Evolutionary conservation across 306 rosid species (phyloP), one percentile per base, ranked within the genome.

Genomic region (Begonia loranthoides): DNA sequence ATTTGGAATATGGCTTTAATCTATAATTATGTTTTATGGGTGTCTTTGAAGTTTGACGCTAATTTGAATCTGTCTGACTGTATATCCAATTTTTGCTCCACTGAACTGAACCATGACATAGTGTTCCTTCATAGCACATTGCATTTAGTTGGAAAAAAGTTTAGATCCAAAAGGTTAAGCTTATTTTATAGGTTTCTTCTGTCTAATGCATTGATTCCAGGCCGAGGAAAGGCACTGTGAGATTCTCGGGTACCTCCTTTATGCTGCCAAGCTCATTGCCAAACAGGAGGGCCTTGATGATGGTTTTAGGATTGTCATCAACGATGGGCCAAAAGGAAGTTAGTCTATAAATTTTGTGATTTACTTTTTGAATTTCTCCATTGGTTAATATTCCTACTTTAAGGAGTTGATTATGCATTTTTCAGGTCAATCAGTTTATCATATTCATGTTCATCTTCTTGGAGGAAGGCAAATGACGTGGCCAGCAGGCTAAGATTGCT

Each of bases 401-500:
- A 28, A 28, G 36, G 36, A 28, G 36, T 28, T 28, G 36, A 28
- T 28, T 4, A 28, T 7, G 36, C 36, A 24, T 57, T 64, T 40
- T 63, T 72, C 79, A 90, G 94, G 99, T 62, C 96, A 90, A 78
- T 82, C 96, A 11, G 88, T 86, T 71, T 86, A 82, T 64, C 96
- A 90, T 76, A 70, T 86, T 72, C 99, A 90, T 13, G 70, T 90
- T 60, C 99, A 86, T 59, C 82, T 90, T 56, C 65, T 86, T 15
- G 99, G 99, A 17, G 99, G 99, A 54, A 65, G 95, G 28, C 99
- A 86, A 60, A 72, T 90, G 92, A 74, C 86, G 64, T 90, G 99
- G 99, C 95, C 99, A 14, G 80, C 95, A 0, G 95, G 95, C 78
- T 90, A 80, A 73, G 55, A 17, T 6, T 49, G 49, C 44, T 22